Base-by-base conservation (phyloP, 2,329 filamentous ascomycete species). In the Fusarium zealandicum region DNA sequence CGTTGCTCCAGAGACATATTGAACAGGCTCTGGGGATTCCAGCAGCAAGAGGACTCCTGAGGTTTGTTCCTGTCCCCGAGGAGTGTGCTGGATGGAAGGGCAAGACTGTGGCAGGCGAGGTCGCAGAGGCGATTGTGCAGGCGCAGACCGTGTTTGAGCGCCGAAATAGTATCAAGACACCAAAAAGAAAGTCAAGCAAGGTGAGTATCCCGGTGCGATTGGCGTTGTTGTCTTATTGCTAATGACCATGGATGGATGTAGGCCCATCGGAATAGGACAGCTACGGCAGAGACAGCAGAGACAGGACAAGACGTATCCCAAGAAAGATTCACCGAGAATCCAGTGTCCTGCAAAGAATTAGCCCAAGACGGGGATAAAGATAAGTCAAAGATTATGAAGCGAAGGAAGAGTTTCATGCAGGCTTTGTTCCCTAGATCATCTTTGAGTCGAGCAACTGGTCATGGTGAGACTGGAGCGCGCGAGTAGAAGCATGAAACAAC, bases 1-100 rank as follows among this genome's bases (percentile, higher is more conserved):
- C 82, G n/a, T 75, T 96, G 14, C 82, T 96, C 4, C 90, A 95
- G 69, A 80, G 79, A n/a, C 88, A 90, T 70, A 82, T 96, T 72
- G 80, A 86, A 12, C 88, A 91, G 18, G 80, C 86, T 1, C 78
- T 96, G 0, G 82, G 84, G 2, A 90, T 96, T 3, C 67, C 79
- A 0, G 73, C 86, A 0, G 78, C 83, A 1, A 82, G 90, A 32
- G 92, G 92, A 1, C 80, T 92, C 28, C 75, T 96, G 50, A 85
- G 87, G 28, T 96, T 93, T 66, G 74, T 86, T 6, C 76, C 88
- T 1, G 82, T 91, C 5, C 72, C 82, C 0, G 90, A 93, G 65
- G 88, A 91, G 50, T 88, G 89, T 58, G 74, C 90, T 13, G 91
- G 89, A 0, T 86, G 81, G 45, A 87, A 87, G 46, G 88, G 90